phyloP scores from a whole-genome alignment of 768 basidiomycete species.

The Macrolepiota dolichaula region DNA sequence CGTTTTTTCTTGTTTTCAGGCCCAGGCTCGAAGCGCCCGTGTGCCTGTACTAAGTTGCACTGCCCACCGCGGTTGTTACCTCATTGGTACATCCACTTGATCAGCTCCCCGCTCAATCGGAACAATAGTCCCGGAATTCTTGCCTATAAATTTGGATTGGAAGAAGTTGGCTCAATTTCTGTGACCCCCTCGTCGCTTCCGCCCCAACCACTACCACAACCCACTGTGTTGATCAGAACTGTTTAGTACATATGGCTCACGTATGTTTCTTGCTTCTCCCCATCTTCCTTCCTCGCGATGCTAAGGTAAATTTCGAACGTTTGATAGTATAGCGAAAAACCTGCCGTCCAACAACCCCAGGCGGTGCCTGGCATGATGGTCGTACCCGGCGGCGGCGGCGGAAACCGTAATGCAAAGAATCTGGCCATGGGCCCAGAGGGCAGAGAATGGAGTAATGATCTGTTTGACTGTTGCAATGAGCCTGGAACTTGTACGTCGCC shows the following conservation, averaged over 20 bases:
- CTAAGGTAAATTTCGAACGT: background rate
- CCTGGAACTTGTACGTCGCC: slow-evolving; percentile 27
- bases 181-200: background rate
- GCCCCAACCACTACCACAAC: background rate
- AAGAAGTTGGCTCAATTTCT: background rate
- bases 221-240: background rate
- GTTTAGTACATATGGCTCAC: background rate
- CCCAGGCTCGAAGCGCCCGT: background rate
- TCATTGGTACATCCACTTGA: no score
- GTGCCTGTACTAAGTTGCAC: background rate
- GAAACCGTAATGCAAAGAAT: slow-evolving; percentile 33
- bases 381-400: slow-evolving; percentile 16
- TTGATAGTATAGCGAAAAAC: background rate
- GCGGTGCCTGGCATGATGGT: slow-evolving; percentile 22
- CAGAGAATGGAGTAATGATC: slow-evolving; percentile 33
- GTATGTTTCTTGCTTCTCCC: background rate
- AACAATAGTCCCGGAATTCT: no score
- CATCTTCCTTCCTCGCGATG: background rate
- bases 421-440: slow-evolving; percentile 28
- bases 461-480: slow-evolving; percentile 28
- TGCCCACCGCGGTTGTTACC: no score
- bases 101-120: no score
- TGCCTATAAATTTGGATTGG: no score
- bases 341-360: slow-evolving; percentile 3
- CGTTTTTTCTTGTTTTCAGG: background rate